phyloP scores from a whole-genome alignment of 2,329 filamentous ascomycete genomes.

The Fusarium penzigii region DNA sequence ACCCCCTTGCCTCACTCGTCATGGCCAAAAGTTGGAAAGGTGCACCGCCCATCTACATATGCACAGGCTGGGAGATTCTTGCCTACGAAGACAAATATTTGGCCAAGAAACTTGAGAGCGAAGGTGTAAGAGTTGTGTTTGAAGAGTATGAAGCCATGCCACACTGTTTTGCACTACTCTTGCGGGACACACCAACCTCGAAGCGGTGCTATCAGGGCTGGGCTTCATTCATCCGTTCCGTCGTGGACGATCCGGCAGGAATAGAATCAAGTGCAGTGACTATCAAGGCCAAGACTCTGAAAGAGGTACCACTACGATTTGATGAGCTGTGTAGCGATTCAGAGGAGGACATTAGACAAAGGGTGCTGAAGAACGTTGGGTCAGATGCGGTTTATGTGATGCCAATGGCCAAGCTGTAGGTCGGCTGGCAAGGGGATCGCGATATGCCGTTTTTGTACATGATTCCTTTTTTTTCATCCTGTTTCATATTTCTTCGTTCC shows the following conservation, averaged over 20 bases:
- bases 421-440: slow-evolving; percentile 13
- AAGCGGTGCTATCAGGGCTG: slow-evolving; percentile 56
- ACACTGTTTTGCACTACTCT: slow-evolving; percentile 67
- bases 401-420: slow-evolving; percentile 34
- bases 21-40: slow-evolving; percentile 60
- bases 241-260: slow-evolving; percentile 35
- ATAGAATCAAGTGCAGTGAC: slow-evolving; percentile 44
- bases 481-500: neutral
- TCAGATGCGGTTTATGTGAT: slow-evolving; percentile 9
- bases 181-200: slow-evolving; percentile 48
- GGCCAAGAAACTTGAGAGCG: slow-evolving; percentile 53
- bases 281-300: slow-evolving; percentile 52
- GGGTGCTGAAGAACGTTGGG: slow-evolving; percentile 35
- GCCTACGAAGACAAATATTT: slow-evolving; percentile 66
- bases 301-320: slow-evolving; percentile 49
- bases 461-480: neutral
- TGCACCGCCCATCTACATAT: slow-evolving; percentile 67
- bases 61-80: slow-evolving; percentile 71
- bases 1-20: slow-evolving; percentile 70
- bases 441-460: neutral
- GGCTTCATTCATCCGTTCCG: slow-evolving; percentile 55
- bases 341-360: slow-evolving; percentile 44
- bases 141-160: slow-evolving; percentile 82
- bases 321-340: slow-evolving; percentile 43
- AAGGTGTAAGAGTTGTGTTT: slow-evolving; percentile 63